These are phyloP conservation scores for Dentipellis sp. DNA, from an alignment of 768 basidiomycete genomes.

Conservation along the genomic window DNA sequence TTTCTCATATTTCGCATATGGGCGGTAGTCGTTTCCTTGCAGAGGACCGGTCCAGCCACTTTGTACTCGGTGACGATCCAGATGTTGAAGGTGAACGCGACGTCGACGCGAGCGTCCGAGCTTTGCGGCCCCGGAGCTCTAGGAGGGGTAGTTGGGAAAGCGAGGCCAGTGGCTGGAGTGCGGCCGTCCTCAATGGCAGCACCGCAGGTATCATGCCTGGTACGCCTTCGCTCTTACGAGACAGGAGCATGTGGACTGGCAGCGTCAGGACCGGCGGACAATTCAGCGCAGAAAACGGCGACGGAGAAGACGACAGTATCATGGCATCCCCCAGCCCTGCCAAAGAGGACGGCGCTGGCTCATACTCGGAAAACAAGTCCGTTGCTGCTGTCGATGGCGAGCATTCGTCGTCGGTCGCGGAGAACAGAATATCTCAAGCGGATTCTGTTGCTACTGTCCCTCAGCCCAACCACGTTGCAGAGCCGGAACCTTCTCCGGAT, in stretches of 20 bases:
- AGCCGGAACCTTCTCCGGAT: neutral
- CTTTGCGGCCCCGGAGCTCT: constrained; percentile 80
- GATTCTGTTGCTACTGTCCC: neutral
- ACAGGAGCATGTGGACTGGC: constrained; percentile 6
- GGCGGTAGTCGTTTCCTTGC: constrained; percentile 23
- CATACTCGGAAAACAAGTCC: neutral
- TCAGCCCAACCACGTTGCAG: neutral
- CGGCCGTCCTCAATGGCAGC: constrained; percentile 43
- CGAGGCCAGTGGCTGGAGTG: constrained; percentile 83
- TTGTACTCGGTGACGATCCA: constrained; percentile 39
- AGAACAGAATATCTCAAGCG: neutral
- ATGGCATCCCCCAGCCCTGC: constrained; percentile 11
- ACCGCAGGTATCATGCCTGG: constrained; percentile 22
- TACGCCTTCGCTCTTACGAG: neutral
- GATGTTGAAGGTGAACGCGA: constrained; percentile 39
- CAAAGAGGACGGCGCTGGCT: neutral
- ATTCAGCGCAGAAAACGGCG: constrained; percentile 33
- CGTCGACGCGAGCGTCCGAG: constrained; percentile 81
- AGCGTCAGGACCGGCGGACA: constrained; percentile 15
- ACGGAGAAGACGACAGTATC: constrained; percentile 23
- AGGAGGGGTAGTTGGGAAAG: constrained; percentile 90
- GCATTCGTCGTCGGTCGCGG: neutral
- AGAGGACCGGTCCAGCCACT: constrained; percentile 58
- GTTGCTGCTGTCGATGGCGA: neutral
- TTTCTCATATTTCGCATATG: constrained; percentile 56